Evolutionary conservation across 345 rosid genomes (phyloP), one percentile per base, ranked within the genome.

Genomic region (Ceriops decandra): DNA sequence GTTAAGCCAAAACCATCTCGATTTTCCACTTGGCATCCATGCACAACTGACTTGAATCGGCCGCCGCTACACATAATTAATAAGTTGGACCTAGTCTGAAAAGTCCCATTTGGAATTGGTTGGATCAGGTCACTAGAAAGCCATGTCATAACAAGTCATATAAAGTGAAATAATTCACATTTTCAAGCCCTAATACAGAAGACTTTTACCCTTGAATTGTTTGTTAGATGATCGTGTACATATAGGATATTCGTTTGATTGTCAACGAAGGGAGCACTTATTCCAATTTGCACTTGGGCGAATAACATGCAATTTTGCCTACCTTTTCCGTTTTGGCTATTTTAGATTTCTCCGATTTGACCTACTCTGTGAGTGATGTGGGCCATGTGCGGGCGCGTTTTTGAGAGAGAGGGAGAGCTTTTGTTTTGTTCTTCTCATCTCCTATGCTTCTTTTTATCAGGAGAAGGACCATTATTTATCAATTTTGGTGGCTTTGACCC

Each of bases 191-290:
- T 38, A 38, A 38, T 38, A 38, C 46, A 38, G 46, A 38, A 38
- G 15, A 38, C 1, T 38, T 2, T 38, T 38, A 38, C 46, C 2
- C 46, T 38, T 38, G 46, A 38, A 38, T 38, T 9, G 46, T 38
- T 38, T 9, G 46, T 38, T 10, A 38, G 46, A 38, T 38, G 2
- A 10, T 10, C 11, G 46, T 38, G 64, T 38, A 62, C 52, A 33
- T 57, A 64, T 54, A 22, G 85, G 80, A 82, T 81, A 80, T 80
- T 74, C 66, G 46, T 84, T 87, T 85, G 70, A 84, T 87, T 86
- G 90, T 71, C 81, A 86, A 82, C 83, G 95, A 90, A 82, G 93
- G 75, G 90, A 92, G 95, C 81, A 88, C 87, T 64, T 80, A 90
- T 89, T 87, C 91, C 86, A 71, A 68, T 81, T 61, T 49, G 67